Conservation (phyloP, 2,329 filamentous ascomycete genomes). For the Emmonsia crescens region DNA sequence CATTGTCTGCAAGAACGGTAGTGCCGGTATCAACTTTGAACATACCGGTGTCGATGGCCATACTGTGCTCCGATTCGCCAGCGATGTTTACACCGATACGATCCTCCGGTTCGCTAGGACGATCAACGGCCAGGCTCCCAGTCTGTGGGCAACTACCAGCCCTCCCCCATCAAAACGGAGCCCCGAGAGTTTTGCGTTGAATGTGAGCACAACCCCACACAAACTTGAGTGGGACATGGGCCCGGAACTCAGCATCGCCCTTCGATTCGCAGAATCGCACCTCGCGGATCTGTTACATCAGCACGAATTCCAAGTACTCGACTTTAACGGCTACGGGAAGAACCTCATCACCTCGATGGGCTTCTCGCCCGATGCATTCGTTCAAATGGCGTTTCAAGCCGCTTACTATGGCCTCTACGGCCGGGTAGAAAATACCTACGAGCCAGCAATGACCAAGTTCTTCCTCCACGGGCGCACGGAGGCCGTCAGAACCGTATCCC, state of each 20-base stretch:
- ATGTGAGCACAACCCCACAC: constrained; percentile 86
- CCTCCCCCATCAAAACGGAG: constrained; percentile 90
- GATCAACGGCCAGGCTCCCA: constrained; percentile 89
- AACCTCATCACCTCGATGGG: constrained; percentile 97
- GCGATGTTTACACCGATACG: constrained; percentile 93
- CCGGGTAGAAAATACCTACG: constrained; percentile 86
- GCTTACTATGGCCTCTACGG: constrained; percentile 97
- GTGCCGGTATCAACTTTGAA: constrained; percentile 97
- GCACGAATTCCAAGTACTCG: constrained; percentile 87
- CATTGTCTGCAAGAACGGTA: constrained; percentile 97
- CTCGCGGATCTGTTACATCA: constrained; percentile 91
- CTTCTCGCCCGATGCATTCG: constrained; percentile 92
- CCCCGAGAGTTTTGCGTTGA: constrained; percentile 65
- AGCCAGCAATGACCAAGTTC: constrained; percentile 95
- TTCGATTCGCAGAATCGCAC: constrained; percentile 90
- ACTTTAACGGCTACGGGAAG: constrained; percentile 84
- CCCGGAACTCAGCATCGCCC: constrained; percentile 77
- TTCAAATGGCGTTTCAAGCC: constrained; percentile 98
- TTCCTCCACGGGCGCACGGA: constrained; percentile 92
- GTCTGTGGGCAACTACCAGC: constrained; percentile 79
- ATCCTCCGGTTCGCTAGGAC: constrained; percentile 90
- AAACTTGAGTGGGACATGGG: constrained; percentile 98
- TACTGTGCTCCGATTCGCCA: constrained; percentile 90
- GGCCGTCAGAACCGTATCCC: constrained; percentile 75
- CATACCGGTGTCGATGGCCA: constrained; percentile 97